phyloP scores from a whole-genome alignment of 331 rosid species.

The Rhamnella rubrinervis region DNA sequence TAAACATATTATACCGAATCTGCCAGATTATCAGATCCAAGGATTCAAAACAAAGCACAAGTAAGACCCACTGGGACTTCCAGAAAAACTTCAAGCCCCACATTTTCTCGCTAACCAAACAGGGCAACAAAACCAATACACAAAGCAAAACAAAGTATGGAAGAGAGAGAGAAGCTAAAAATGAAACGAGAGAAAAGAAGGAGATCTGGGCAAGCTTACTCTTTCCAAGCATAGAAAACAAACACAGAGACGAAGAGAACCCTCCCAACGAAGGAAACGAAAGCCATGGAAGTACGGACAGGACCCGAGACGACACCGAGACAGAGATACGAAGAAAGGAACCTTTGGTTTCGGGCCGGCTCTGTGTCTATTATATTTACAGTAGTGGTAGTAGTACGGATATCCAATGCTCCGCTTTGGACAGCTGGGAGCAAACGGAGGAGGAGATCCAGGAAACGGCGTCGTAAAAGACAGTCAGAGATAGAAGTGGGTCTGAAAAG shows the following conservation, averaged over 20 bases:
- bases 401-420: background rate
- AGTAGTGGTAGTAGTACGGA: too few species aligned
- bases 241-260: constrained; percentile 60
- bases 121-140: background rate
- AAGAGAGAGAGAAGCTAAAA: background rate
- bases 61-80: background rate
- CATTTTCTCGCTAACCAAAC: constrained; percentile 19
- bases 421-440: constrained; percentile 12
- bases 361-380: constrained; percentile 1
- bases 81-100: background rate
- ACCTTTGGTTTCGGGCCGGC: constrained; percentile 10
- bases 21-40: background rate
- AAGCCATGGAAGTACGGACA: constrained; percentile 45
- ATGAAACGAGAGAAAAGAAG: background rate
- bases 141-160: too few species aligned
- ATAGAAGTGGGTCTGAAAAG: background rate
- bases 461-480: constrained; percentile 15
- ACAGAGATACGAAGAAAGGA: constrained; percentile 13
- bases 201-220: constrained; percentile 53
- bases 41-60: constrained; percentile 6
- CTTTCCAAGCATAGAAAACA: constrained; percentile 63
- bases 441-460: constrained; percentile 29
- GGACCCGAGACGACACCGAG: constrained; percentile 21
- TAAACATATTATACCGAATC: background rate
- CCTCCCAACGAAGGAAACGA: constrained; percentile 56